A percentile compares a stretch with the other conserved stretches of the same genome.
phyloP scores from a whole-genome alignment of 2,329 filamentous ascomycete species.

The Fusarium sp. region DNA sequence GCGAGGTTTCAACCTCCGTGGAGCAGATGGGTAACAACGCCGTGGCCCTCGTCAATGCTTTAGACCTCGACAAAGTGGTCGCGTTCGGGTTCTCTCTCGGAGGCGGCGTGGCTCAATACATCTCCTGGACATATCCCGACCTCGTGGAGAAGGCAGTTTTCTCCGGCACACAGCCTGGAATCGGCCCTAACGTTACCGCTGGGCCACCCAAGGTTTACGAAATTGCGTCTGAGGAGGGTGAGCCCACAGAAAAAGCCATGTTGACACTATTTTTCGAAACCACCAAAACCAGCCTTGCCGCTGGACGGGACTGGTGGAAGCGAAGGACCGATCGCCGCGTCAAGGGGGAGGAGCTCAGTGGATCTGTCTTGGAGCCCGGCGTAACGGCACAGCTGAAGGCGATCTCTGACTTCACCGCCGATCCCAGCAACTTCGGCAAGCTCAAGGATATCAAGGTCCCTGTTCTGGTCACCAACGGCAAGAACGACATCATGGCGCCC shows the following conservation, averaged over 20 bases:
- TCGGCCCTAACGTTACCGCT: too few species aligned
- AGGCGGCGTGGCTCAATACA: not conserved
- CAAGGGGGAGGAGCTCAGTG: not conserved
- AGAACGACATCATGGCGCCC: not conserved
- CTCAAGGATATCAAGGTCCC: not conserved
- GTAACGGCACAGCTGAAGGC: too few species aligned
- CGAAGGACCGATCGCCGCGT: not conserved
- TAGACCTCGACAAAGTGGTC: not conserved
- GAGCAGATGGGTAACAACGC: not conserved
- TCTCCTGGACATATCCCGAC: not conserved
- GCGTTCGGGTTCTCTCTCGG: not conserved
- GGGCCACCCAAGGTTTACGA: too few species aligned
- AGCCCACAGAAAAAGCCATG: not conserved
- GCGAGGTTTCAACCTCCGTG: not conserved
- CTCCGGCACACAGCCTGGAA: not conserved
- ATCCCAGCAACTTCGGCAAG: not conserved
- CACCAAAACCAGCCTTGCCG: not conserved
- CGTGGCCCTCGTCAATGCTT: not conserved
- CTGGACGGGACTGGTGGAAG: not conserved
- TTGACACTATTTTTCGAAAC: not conserved
- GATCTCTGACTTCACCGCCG: too few species aligned
- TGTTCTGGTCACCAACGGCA: not conserved
- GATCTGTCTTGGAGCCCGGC: too few species aligned
- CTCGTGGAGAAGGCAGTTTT: not conserved
- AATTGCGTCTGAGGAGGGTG: too few species aligned